These are phyloP conservation scores for Salix caprea DNA, from an alignment of 345 rosid species.

Conservation along the genomic window DNA sequence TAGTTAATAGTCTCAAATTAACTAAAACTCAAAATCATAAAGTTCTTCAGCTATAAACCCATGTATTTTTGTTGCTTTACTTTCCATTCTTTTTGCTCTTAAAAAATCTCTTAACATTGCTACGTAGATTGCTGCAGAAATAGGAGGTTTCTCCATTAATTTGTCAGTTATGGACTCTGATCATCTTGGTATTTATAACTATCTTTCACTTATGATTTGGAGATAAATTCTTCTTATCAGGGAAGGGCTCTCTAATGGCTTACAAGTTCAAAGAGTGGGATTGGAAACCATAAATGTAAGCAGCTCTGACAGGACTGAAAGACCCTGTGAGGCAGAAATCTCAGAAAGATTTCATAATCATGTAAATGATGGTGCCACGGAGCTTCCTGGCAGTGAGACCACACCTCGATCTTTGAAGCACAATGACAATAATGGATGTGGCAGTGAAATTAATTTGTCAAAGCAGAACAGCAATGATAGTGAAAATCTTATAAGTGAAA, in stretches of 20 bases:
- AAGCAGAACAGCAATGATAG: too few relatives aligned
- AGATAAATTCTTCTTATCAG: constrained; percentile 12
- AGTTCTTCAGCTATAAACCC: not conserved
- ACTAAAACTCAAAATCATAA: not conserved
- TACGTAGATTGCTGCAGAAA: not conserved
- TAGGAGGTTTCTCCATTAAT: not conserved
- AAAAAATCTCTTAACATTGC: not conserved
- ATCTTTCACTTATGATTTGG: not conserved
- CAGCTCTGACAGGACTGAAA: constrained; percentile 7
- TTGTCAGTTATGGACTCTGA: not conserved
- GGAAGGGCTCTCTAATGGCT: constrained; percentile 3
- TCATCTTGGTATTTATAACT: not conserved
- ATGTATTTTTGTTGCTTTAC: too few relatives aligned
- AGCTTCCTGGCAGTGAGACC: constrained; percentile 4
- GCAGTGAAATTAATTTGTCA: too few relatives aligned
- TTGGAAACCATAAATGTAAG: not conserved
- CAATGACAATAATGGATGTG: not conserved
- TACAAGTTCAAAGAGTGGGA: constrained; percentile 7
- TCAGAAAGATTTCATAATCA: not conserved
- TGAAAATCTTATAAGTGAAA: not conserved
- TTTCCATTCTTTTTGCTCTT: not conserved
- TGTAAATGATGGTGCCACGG: not conserved
- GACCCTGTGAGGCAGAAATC: constrained; percentile 9
- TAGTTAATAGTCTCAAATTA: not conserved
- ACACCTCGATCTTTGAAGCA: constrained; percentile 5